Evolutionary conservation across 208 protist species (phyloP).

Genomic region (Leishmania braziliensis): DNA sequence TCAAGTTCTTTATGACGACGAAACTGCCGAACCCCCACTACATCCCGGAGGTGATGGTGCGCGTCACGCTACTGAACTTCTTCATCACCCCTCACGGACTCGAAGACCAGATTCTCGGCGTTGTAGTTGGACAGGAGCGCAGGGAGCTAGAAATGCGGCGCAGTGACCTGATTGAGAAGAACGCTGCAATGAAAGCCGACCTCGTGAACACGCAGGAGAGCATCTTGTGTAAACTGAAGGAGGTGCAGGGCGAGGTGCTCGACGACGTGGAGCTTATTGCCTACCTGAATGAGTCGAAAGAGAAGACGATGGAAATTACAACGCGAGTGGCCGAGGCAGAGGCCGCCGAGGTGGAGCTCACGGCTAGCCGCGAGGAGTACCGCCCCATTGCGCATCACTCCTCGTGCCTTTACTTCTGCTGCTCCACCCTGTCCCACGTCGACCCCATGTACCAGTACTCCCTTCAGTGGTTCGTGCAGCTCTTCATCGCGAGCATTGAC

Average conservation of each 20-base stretch:
- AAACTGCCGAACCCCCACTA: conserved; percentile 98
- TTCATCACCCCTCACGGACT: conserved; percentile 97
- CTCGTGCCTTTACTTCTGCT: conserved; percentile 98
- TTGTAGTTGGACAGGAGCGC: conserved; percentile 97
- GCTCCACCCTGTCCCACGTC: conserved; percentile 94
- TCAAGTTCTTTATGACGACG: conserved; percentile 99
- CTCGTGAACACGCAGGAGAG: conserved; percentile 96
- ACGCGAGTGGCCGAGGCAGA: conserved; percentile 95
- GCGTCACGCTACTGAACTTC: conserved; percentile 99
- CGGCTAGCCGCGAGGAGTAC: conserved; percentile 96
- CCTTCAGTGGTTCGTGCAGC: conserved; percentile 96
- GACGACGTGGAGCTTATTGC: conserved; percentile 98
- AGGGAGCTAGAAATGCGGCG: conserved; percentile 97
- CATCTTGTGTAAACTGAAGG: conserved; percentile 96
- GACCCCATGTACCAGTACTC: conserved; percentile 98
- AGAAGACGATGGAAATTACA: conserved; percentile 93
- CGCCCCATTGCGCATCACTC: conserved; percentile 94
- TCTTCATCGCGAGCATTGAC: conserved; percentile 94
- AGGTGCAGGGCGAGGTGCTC: conserved; percentile 95
- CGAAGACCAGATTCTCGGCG: conserved; percentile 98
- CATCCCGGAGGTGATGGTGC: conserved; percentile 96
- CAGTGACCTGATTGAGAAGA: conserved; percentile 94
- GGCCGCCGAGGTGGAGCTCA: conserved; percentile 96
- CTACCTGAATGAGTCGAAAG: conserved; percentile 96
- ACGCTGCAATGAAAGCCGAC: conserved; percentile 96